Evolutionary conservation across 495 filamentous ascomycete genomes (phyloP).

Genomic region (Podospora conica): DNA sequence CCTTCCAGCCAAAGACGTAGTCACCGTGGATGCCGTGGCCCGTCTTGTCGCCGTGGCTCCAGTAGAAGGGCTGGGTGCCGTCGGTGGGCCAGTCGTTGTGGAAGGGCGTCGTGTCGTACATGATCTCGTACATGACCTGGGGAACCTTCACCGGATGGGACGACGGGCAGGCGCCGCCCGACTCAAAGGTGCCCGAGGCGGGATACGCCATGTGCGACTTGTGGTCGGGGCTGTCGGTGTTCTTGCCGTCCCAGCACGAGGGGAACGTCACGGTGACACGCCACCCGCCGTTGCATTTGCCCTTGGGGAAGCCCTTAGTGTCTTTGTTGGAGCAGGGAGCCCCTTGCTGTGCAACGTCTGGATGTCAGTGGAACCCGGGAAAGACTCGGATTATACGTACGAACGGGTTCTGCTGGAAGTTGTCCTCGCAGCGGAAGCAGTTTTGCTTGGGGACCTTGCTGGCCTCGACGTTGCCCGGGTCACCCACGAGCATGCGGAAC

Average conservation of each 20-base stretch:
- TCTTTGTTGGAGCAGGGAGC: constrained; percentile 26
- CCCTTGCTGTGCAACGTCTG: no score
- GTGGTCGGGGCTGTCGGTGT: constrained; percentile 49
- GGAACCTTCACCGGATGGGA: constrained; percentile 42
- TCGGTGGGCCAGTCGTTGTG: constrained; percentile 42
- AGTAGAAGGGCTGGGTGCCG: constrained; percentile 38
- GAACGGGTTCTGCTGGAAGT: constrained; percentile 30
- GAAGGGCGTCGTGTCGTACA: constrained; percentile 44
- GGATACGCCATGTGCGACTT: constrained; percentile 42
- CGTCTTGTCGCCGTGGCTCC: constrained; percentile 20
- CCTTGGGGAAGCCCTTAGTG: constrained; percentile 37
- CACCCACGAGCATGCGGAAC: constrained; percentile 50
- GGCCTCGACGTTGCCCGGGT: constrained; percentile 31
- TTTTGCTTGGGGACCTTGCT: constrained; percentile 38
- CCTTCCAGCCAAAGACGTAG: constrained; percentile 34
- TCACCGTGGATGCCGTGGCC: constrained; percentile 25
- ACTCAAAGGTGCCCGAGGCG: constrained; percentile 31
- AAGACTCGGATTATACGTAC: no score
- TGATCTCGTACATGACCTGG: constrained; percentile 45
- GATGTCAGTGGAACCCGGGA: no score
- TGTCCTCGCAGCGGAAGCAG: constrained; percentile 40
- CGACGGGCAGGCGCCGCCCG: constrained; percentile 41
- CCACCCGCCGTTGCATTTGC: constrained; percentile 39
- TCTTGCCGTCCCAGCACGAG: constrained; percentile 52
- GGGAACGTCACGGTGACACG: constrained; percentile 48